Evolutionary conservation across 768 basidiomycete species (phyloP), one percentile per base, ranked within the genome.

Genomic region (Leccinum rimulosum): DNA sequence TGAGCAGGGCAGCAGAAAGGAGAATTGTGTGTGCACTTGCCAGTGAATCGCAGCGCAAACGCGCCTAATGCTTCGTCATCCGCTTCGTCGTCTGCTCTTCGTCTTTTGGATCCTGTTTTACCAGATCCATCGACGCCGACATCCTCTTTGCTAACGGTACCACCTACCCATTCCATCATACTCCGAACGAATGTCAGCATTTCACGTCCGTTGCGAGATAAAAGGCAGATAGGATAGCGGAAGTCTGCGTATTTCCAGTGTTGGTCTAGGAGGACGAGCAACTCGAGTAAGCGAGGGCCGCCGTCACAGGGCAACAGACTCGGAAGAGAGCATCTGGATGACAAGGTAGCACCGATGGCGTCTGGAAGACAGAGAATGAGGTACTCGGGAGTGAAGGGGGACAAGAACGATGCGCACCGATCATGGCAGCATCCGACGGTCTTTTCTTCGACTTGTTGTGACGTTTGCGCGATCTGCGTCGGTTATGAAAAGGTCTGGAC

Each of bases 111-210:
- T 40, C 82, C 79, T n/a, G 79, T 80, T 50, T 80, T 79, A 33
- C 82, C 79, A 28, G 79, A 80, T 7, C 82, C 85, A 31, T 91
- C 89, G 70, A 91, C 92, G 3, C 92, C 89, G 1, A 92, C 89
- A 61, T 96, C 94, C 66, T 95, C 93, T 68, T 93, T 93, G 66
- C 88, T 92, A 55, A 97, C 87, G 14, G 92, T 94, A 1, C 97
- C 96, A 10, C 97, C 97, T 62, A 99, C 85, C 94, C 95, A 98
- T 71, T 98, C 97, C 84, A 97, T 96, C 91, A 98, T 89, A 78
- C 92, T 95, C 59, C 95, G 78, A 27, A 97, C 92, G 68, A 95
- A 93, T 1, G 91, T 89, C 36, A 97, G 74, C 89, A 97, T 96
- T 74, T 99, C 96, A 61, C 88, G 84, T 3, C 89, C 94, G 7